Conservation (phyloP, 306 rosid genomes). For the Calophaca sinica region DNA sequence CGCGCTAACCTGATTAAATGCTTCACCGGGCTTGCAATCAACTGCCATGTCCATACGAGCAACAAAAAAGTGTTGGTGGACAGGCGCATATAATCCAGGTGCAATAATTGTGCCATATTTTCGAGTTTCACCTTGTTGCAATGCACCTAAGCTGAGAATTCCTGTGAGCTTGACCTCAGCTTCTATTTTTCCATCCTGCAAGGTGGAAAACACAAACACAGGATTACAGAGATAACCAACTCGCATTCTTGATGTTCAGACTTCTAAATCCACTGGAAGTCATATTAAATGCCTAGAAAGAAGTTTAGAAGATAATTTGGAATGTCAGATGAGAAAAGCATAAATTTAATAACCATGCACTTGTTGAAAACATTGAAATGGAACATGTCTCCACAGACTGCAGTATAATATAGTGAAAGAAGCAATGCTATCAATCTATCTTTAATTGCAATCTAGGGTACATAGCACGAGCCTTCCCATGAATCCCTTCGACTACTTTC, state of each 20-base stretch:
- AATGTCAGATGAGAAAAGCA: neutral
- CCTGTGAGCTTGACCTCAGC: slow-evolving; percentile 89
- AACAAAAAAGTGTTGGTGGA: slow-evolving; percentile 84
- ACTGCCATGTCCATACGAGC: slow-evolving; percentile 93
- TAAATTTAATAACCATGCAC: neutral
- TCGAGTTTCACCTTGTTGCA: slow-evolving; percentile 80
- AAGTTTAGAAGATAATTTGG: neutral
- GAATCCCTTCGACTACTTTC: neutral
- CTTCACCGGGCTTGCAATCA: slow-evolving; percentile 88
- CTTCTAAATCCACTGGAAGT: slow-evolving; percentile 13
- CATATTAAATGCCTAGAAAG: neutral
- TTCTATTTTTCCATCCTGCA: slow-evolving; percentile 86
- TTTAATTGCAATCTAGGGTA: neutral
- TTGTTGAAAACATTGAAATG: neutral
- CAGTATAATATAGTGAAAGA: neutral
- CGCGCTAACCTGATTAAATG: slow-evolving; percentile 71
- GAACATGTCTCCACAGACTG: neutral
- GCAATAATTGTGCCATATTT: slow-evolving; percentile 89
- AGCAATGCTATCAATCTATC: slow-evolving; percentile 10
- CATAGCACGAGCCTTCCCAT: neutral
- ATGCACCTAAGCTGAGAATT: slow-evolving; percentile 82
- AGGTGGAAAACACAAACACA: slow-evolving; percentile 23
- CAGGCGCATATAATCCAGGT: slow-evolving; percentile 85
- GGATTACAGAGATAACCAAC: neutral
- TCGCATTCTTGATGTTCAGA: slow-evolving; percentile 24